These are phyloP conservation scores for Calophaca sinica DNA, from an alignment of 306 rosid genomes.

Conservation along the genomic window DNA sequence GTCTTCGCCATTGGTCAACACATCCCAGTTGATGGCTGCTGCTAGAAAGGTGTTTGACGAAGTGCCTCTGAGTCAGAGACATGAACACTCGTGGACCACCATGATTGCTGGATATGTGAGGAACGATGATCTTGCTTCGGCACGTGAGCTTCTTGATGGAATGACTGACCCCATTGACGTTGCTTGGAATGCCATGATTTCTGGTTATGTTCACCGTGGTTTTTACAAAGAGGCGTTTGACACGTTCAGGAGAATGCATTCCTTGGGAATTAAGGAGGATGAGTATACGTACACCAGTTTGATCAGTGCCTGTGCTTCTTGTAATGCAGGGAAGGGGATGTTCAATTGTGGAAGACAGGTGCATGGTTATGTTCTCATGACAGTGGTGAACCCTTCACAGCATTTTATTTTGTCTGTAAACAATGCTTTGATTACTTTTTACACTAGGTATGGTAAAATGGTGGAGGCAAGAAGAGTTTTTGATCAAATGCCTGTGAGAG, in stretches of 20 bases:
- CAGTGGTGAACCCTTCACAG: slow-evolving; percentile 46
- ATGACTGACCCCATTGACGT: slow-evolving; percentile 47
- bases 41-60: slow-evolving; percentile 59
- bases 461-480: slow-evolving; percentile 52
- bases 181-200: slow-evolving; percentile 63
- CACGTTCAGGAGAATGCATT: slow-evolving; percentile 56
- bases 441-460: slow-evolving; percentile 50
- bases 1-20: slow-evolving; percentile 42
- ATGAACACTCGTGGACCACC: slow-evolving; percentile 56
- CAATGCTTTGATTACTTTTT: slow-evolving; percentile 59
- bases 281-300: slow-evolving; percentile 61
- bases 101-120: slow-evolving; percentile 59
- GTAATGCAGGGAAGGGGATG: slow-evolving; percentile 49
- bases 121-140: slow-evolving; percentile 47
- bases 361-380: slow-evolving; percentile 58
- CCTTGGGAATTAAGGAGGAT: slow-evolving; percentile 53
- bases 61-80: slow-evolving; percentile 33
- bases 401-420: slow-evolving; percentile 56
- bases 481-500: slow-evolving; percentile 48
- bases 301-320: slow-evolving; percentile 53
- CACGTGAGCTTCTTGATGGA: slow-evolving; percentile 56
- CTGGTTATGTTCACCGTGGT: slow-evolving; percentile 55
- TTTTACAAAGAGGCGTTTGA: slow-evolving; percentile 49
- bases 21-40: slow-evolving; percentile 48
- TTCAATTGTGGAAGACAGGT: slow-evolving; percentile 52